phyloP scores from a whole-genome alignment of 768 basidiomycete species.

The Glaciozyma antarctica region DNA sequence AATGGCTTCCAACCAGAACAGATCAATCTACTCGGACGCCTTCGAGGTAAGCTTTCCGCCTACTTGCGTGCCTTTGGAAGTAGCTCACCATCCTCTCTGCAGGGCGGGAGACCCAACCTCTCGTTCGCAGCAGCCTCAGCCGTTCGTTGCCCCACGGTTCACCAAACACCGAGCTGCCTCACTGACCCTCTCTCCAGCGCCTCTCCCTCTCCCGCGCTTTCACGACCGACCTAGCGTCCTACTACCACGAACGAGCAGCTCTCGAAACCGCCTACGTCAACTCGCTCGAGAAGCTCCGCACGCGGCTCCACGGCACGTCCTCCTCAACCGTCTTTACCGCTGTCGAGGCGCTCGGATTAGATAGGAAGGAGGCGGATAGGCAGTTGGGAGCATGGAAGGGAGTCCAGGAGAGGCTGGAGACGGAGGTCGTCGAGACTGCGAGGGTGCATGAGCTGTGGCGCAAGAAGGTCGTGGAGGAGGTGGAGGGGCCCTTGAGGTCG shows the following conservation, averaged over 20 bases:
- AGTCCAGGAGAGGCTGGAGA: slow-evolving; percentile 8
- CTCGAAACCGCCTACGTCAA: slow-evolving; percentile 34
- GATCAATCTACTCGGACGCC: no score
- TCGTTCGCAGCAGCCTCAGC: no score
- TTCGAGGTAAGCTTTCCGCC: no score
- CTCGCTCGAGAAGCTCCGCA: slow-evolving; percentile 8
- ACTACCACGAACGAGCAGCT: slow-evolving; percentile 28
- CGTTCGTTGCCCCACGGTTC: no score
- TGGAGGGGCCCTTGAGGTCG: slow-evolving; percentile 17
- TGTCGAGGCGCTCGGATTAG: slow-evolving; percentile 1
- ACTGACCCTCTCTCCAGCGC: not conserved
- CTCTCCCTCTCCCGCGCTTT: slow-evolving; percentile 18
- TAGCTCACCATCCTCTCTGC: no score
- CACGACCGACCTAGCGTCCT: slow-evolving; percentile 22
- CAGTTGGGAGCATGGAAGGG: slow-evolving; percentile 6
- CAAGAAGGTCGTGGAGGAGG: slow-evolving; percentile 9
- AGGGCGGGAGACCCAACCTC: no score
- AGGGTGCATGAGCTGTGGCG: slow-evolving; percentile 21
- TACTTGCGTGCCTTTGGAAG: no score
- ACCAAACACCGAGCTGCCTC: no score
- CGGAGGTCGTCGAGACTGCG: slow-evolving; percentile 16
- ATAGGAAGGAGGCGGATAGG: not conserved
- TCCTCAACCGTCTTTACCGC: slow-evolving; percentile 16
- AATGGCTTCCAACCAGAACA: no score
- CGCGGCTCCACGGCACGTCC: slow-evolving; percentile 7